Evolutionary conservation across 2,329 filamentous ascomycete genomes (phyloP).

Genomic region (Aspergillus floridensis): DNA sequence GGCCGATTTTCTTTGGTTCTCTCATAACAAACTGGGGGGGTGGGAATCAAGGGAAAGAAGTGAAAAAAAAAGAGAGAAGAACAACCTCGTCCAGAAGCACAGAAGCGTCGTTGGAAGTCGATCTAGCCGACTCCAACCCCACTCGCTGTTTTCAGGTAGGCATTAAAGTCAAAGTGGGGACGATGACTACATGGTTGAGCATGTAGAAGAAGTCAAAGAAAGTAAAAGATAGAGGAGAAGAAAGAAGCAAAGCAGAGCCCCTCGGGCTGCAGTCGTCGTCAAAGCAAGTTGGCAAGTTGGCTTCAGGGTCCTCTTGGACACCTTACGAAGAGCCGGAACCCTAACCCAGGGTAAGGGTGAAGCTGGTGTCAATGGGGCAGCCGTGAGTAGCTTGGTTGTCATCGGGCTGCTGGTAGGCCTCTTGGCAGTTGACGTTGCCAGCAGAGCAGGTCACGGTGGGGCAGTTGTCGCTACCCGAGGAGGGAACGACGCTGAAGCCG

Average conservation of each 20-base stretch:
- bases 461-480: constrained; percentile 28
- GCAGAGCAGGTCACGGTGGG: constrained; percentile 35
- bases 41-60: not conserved
- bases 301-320: too few species aligned
- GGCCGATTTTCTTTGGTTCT: not conserved
- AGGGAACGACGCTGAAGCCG: constrained; percentile 37
- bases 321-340: constrained; percentile 8
- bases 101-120: not conserved
- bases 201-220: not conserved
- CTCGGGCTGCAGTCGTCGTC: not conserved
- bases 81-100: not conserved
- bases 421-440: constrained; percentile 35
- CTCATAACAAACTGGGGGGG: not conserved
- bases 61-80: not conserved
- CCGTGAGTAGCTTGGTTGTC: constrained; percentile 44
- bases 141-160: not conserved
- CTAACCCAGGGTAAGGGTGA: constrained; percentile 34
- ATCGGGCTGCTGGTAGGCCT: constrained; percentile 40
- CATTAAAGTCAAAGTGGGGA: too few species aligned
- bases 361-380: constrained; percentile 35
- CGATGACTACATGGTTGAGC: not conserved
- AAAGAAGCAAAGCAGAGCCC: not conserved
- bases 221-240: not conserved
- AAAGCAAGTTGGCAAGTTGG: too few species aligned
- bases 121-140: not conserved